Base-by-base conservation (phyloP, 2,329 filamentous ascomycete species). In the Fonsecaea monophora region DNA sequence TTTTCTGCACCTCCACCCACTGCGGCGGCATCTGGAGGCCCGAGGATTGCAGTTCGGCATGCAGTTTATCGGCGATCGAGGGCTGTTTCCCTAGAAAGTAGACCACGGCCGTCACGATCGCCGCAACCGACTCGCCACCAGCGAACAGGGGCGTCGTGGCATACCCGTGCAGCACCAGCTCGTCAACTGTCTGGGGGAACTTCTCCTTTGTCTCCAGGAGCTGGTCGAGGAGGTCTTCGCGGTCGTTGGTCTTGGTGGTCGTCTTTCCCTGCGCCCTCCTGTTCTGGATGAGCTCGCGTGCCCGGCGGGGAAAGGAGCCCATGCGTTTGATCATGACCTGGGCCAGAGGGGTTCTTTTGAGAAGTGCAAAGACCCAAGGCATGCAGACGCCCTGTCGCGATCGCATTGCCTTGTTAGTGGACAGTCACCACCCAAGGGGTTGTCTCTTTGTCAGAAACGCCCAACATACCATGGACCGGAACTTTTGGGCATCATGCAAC, bases 41-140 rank as follows among this genome's bases (percentile, higher is more conserved):
- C 3, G 70, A 71, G 4, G 35, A 45, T n/a, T 68, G 59, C 8
- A 75, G 70, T 48, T 76, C 74, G 1, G 58, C 62, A 10, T 72
- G 66, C 2, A 79, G 68, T n/a, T 70, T 73, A 3, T 56, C 55
- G 35, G 75, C 53, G 3, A 72, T 66, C 0, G 65, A 21, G 1
- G 75, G 72, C 48, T 75, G 60, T 13, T 74, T 73, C 2, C 75
- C 66, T 2, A 78, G 54, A 37, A 77, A 72, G 66, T 76, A 78
- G 3, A 79, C 63, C 2, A 76, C 68, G 1, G 74, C 69, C 21
- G 73, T 72, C 25, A 79, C 67, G 1, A 71, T 73, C n/a, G 74
- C 72, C 1, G 75, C 77, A 0, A 77, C 78, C 1, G 77, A 77
- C 40, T 79, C 79, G 1, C 74, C 76, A n/a, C 77, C 76, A 0